Base-by-base conservation (phyloP, 345 rosid genomes). In the Hypericum androsaemum region DNA sequence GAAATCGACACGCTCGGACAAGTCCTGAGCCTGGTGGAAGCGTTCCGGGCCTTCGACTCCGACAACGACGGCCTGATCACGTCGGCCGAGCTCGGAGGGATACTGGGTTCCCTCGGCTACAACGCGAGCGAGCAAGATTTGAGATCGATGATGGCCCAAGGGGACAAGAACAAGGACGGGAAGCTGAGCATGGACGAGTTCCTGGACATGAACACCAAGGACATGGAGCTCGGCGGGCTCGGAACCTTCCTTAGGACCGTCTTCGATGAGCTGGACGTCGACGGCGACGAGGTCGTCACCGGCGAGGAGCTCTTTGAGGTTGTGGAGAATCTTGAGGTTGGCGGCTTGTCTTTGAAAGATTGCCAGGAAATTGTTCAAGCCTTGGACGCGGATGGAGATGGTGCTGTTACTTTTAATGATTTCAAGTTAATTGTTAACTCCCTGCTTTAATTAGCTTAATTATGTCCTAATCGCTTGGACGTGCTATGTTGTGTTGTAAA, bases 11-110 rank as follows among this genome's bases (percentile, higher is more conserved):
- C 71, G 12, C 58, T 80, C 44, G 64, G 57, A 76, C 70, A 77
- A 4, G 75, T 75, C 51, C 53, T 67, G 17, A 57, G 62, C 11
- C 77, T 83, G 22, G 60, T 75, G 12, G 83, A 80, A 66, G 71
- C 84, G n/a, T 83, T 83, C 52, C 44, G 70, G 60, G 84, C 80
- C 61, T 83, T 83, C 0, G 89, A 83, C 49, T 45, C 77, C 0
- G 72, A 83, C 66, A 73, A 70, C 8, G 86, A 83, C 10, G 82
- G 82, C 5, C 38, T 52, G n/a, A 77, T 83, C 52, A 77, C 80
- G 0, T 22, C 45, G n/a, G 63, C 74, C 0, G 89, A 83, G 77
- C 72, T 83, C 0, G 80, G 80, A 0, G 90, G 90, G 15, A 62
- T 80, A 17, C 45, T 83, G 54, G 58, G 66, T 11, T 76, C 90